Base-by-base conservation (phyloP, 352 stramenopile species). In the Globisporangium polare region DNA sequence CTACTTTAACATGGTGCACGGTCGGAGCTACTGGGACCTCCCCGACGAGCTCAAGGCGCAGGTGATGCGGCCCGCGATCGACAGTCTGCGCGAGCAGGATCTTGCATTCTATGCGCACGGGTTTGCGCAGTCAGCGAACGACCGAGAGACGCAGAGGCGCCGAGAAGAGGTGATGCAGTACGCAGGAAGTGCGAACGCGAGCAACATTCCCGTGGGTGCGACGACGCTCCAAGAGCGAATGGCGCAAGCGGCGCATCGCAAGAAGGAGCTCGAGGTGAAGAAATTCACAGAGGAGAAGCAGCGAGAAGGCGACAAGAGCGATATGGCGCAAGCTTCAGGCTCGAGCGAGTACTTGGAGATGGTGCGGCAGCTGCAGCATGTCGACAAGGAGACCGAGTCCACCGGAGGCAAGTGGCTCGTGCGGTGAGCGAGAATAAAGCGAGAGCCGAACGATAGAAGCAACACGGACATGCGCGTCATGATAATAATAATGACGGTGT, bases 1-100 rank as follows among this genome's bases (percentile, higher is more conserved):
- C 51, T 94, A 85, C 73, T 94, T 81, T 64, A 94, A 94, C 58
- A 84, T 94, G 71, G 77, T 70, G 18, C 63, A 88, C 9, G 78
- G 81, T 35, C 75, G 82, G 15, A 94, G 84, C 68, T 92, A 80
- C 64, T 94, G 84, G 84, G 71, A 88, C 57, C 58, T 94, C 22
- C 78, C 84, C 2, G 29, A 72, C 1, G 77, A 92, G 22, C 24
- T 90, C 12, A 60, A 72, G 31, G 63, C 65, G 33, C 68, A 86
- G 51, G 78, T 92, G 12, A 71, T 83, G 51, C 72, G 52, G 12
- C 82, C 83, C 0, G 58, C 71, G 26, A 58, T 81, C n/a, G 67
- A 88, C 45, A 72, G 65, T 17, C 29, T 87, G n/a, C 72, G 76
- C 31, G 67, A 78, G 20, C 83, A 77, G 70, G 66, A 89, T 10